A percentile compares a stretch with the other conserved stretches of the same genome.
Conservation (phyloP, 2,329 filamentous ascomycete species). For the Penicillium griseofulvum region DNA sequence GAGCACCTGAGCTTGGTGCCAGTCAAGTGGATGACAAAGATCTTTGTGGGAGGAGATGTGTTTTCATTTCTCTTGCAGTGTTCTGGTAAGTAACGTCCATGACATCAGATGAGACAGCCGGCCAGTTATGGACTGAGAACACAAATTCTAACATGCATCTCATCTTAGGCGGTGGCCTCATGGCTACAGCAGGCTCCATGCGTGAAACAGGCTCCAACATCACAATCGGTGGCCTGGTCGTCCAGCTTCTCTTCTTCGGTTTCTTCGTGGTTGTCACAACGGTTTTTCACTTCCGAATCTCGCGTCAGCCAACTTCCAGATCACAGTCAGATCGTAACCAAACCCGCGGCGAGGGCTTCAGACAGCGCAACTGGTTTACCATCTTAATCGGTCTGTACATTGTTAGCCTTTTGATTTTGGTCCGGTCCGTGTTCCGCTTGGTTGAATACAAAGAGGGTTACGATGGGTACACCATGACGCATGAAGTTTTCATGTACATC, state of each 20-base stretch:
- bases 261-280: constrained; percentile 54
- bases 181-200: constrained; percentile 20
- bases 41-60: constrained; percentile 37
- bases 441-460: constrained; percentile 29
- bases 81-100: constrained; percentile 16
- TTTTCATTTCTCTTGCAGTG: constrained; percentile 34
- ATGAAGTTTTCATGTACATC: constrained; percentile 29
- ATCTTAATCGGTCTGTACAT: constrained; percentile 19
- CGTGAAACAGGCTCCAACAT: constrained; percentile 35
- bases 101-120: not conserved
- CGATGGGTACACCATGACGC: constrained; percentile 27
- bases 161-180: constrained; percentile 30
- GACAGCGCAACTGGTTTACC: constrained; percentile 19
- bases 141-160: not conserved
- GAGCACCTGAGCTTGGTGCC: constrained; percentile 34
- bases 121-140: not conserved
- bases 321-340: constrained; percentile 10
- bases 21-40: constrained; percentile 38
- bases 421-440: constrained; percentile 30
- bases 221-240: constrained; percentile 55
- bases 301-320: constrained; percentile 8
- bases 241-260: constrained; percentile 59
- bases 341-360: constrained; percentile 12
- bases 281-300: constrained; percentile 52
- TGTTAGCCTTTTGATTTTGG: constrained; percentile 24